A percentile compares a stretch with the other conserved stretches of the same genome.
These are phyloP conservation scores for Penicillium psychrosexuale DNA, from an alignment of 2,329 filamentous ascomycete genomes.

Conservation along the genomic window DNA sequence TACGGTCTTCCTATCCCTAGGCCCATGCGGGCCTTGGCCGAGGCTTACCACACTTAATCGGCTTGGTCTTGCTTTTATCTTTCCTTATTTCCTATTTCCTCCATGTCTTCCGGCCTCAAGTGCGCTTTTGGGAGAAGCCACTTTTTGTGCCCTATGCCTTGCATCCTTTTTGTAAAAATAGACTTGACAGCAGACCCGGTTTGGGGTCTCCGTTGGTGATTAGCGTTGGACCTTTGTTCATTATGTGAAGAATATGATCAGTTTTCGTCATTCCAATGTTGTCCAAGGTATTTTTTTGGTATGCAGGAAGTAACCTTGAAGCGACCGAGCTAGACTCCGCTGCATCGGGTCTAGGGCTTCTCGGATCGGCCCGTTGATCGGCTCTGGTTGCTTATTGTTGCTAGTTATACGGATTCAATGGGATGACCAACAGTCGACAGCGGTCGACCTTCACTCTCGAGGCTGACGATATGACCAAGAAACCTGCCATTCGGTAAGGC, in stretches of 20 bases:
- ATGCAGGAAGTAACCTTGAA: neutral
- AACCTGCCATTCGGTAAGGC: neutral
- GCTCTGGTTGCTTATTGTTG: constrained; percentile 1
- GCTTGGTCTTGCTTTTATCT: constrained; percentile 8
- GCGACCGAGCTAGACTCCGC: neutral
- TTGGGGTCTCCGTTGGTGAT: constrained; percentile 34
- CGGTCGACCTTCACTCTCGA: neutral
- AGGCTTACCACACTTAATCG: neutral
- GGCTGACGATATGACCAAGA: neutral
- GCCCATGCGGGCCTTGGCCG: neutral
- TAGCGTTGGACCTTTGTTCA: constrained; percentile 34
- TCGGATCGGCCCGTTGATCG: constrained; percentile 9
- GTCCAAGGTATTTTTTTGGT: neutral
- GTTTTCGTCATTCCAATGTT: constrained; percentile 11
- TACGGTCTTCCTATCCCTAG: constrained; percentile 7
- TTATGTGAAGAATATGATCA: constrained; percentile 37
- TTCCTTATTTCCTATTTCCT: constrained; percentile 9
- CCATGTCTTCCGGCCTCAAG: constrained; percentile 9
- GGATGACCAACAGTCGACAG: neutral
- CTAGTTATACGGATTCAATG: neutral
- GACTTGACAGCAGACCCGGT: constrained; percentile 29
- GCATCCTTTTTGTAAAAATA: constrained; percentile 40
- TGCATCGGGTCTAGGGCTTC: constrained; percentile 8
- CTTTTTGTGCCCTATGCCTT: constrained; percentile 12
- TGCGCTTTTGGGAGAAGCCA: constrained; percentile 9